Evolutionary conservation across 352 stramenopile genomes (phyloP).

Genomic region (Thraustochytrium sp.): DNA sequence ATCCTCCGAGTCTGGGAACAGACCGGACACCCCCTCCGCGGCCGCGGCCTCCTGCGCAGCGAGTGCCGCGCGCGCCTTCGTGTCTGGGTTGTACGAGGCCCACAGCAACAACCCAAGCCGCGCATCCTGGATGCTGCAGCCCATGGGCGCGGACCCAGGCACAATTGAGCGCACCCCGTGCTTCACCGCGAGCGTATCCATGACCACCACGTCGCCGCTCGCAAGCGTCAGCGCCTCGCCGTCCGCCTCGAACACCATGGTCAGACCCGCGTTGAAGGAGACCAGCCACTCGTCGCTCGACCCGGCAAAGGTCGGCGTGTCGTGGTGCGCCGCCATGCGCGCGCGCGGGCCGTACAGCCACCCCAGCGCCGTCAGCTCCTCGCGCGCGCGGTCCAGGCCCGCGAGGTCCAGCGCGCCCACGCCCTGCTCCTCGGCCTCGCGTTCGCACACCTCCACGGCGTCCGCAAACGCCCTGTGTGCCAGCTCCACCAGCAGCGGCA

Average conservation of each 20-base stretch:
- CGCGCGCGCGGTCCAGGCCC: not conserved
- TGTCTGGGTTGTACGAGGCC: not conserved
- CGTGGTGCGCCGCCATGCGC: not conserved
- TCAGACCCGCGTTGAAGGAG: slow-evolving; percentile 5
- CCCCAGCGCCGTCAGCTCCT: not conserved
- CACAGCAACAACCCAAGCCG: not conserved
- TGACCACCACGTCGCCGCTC: not conserved
- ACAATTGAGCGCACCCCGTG: not conserved
- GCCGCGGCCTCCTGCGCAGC: not conserved
- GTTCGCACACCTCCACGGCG: not conserved
- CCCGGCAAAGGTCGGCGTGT: slow-evolving; percentile 3
- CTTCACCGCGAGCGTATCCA: slow-evolving; percentile 8
- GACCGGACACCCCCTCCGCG: not conserved
- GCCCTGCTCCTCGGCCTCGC: not conserved
- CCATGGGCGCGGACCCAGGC: not conserved
- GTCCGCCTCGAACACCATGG: slow-evolving; percentile 3
- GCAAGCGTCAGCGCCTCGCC: not conserved
- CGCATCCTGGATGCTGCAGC: not conserved
- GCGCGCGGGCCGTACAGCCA: not conserved
- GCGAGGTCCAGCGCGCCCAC: not conserved
- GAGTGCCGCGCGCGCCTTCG: not conserved
- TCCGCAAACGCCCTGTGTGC: not conserved
- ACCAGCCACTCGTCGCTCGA: not conserved
- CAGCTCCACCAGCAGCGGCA: not conserved
- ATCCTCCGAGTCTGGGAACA: not conserved